Conservation (phyloP, 2,329 filamentous ascomycete species). For the Fusarium sp. region DNA sequence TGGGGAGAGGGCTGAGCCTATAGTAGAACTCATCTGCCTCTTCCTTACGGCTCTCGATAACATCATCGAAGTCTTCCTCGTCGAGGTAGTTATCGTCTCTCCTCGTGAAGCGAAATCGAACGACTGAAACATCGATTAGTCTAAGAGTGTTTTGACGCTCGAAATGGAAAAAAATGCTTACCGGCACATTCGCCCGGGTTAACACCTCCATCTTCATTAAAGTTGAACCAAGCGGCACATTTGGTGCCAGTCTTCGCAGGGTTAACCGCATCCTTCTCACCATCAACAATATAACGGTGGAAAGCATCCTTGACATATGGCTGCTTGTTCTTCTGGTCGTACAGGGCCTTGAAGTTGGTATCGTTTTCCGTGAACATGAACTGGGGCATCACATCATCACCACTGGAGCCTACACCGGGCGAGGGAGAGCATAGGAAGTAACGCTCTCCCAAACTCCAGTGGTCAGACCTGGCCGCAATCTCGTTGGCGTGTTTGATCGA, state of each 20-base stretch:
- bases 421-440: constrained; percentile 91
- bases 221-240: constrained; percentile 90
- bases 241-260: constrained; percentile 87
- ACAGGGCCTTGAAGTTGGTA: constrained; percentile 86
- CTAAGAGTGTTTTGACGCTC: constrained; percentile 54
- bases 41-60: constrained; percentile 86
- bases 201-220: constrained; percentile 91
- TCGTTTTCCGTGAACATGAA: constrained; percentile 97
- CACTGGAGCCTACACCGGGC: constrained; percentile 83
- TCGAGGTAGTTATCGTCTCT: constrained; percentile 85
- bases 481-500: constrained; percentile 77
- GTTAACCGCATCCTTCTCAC: constrained; percentile 86
- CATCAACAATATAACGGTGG: constrained; percentile 87
- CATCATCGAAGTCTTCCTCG: constrained; percentile 92
- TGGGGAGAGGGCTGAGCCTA: constrained; percentile 91
- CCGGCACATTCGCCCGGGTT: constrained; percentile 92
- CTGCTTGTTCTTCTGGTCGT: constrained; percentile 82
- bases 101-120: constrained; percentile 89
- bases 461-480: constrained; percentile 81
- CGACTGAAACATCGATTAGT: constrained; percentile 67
- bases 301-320: constrained; percentile 96
- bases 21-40: constrained; percentile 98
- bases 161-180: constrained; percentile 55
- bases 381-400: constrained; percentile 87
- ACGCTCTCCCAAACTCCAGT: constrained; percentile 84